Base-by-base conservation (phyloP, 2,329 filamentous ascomycete species). In the Amesomyces nigricolor region DNA sequence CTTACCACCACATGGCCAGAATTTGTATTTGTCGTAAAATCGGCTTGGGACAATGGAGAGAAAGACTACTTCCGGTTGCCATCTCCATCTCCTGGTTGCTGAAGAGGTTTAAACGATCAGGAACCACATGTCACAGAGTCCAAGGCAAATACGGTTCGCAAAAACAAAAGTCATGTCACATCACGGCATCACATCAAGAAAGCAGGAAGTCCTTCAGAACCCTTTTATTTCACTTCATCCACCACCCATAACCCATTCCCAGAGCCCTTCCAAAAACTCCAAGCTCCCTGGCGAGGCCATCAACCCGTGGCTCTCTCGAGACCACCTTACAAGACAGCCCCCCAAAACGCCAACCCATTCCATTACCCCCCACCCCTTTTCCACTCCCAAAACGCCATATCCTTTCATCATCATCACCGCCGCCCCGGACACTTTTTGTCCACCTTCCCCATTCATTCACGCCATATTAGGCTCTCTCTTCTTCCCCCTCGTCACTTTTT, bases 401-500 rank as follows among this genome's bases (percentile, higher is more conserved):
- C 32, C 22, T 14, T 7, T n/a, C 32, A 22, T n/a, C 38, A 46
- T 5, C 44, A 39, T 16, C 26, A 52, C 5, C 22, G 5, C 22
- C 22, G 5, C 22, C 30, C 30, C 30, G 7, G 8, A 32, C 30
- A 9, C 19, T 40, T 42, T 46, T 46, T 54, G 53, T 39, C 32
- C 46, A 45, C 40, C 26, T 19, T 26, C n/a, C 9, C 11, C 5
- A 17, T 43, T n/a, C n/a, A n/a, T n/a, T 10, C 29, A n/a, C 17
- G 37, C 47, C 48, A 42, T 26, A 19, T 16, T n/a, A 43, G 14
- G 39, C 43, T 14, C 29, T n/a, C n/a, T 9, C 22, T 26, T 39
- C 26, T 26, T 39, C 26, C 43, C 26, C 5, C 11, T n/a, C 50
- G 43, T 53, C 43, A 51, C 5, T 51, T 51, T 45, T 45, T 51